Evolutionary conservation across 257 asterid species (phyloP), one percentile per base, ranked within the genome.

Genomic region (Petunia axillaris): DNA sequence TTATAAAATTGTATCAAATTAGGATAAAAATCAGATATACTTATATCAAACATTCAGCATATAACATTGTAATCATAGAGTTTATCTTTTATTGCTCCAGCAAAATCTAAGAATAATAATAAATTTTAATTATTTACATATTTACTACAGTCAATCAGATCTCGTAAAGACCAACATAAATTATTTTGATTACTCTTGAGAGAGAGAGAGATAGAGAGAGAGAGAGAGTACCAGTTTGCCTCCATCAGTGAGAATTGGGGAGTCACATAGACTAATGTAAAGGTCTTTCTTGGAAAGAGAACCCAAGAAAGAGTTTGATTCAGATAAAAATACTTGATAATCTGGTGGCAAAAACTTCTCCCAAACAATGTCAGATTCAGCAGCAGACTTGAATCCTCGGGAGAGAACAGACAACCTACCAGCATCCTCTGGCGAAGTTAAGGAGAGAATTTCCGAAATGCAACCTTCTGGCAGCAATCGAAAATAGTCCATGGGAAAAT

Each of bases 381-480:
- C 25, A 25, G 25, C 25, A 25, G 25, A 25, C 25, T 25, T 25
- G 25, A 25, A 79, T 0, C 25, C 77, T 66, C 73, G 77, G 1
- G 92, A 89, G 6, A 86, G 57, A 4, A 25, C 4, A 6, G 92
- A 68, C n/a, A 85, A 81, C 80, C 87, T 83, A 25, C 84, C 80
- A 3, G 91, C 90, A 77, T 90, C 93, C 67, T 62, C 46, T 10
- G 96, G 83, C 1, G 93, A 82, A 35, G 92, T 88, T 1, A 37
- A 14, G 2, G 92, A 88, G 35, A 89, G 44, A 35, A 89, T 84
- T 7, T 88, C 89, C n/a, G 92, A 77, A 76, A 89, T 73, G 86
- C 90, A 87, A 8, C 71, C 93, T 70, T 85, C 91, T 0, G 93
- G 88, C 76, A 91, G 11, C 25, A 25, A 25, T 25, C 25, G 25